Conservation (phyloP, 1,284 basidiomycete species). For the Cryptococcus deneoformans region DNA sequence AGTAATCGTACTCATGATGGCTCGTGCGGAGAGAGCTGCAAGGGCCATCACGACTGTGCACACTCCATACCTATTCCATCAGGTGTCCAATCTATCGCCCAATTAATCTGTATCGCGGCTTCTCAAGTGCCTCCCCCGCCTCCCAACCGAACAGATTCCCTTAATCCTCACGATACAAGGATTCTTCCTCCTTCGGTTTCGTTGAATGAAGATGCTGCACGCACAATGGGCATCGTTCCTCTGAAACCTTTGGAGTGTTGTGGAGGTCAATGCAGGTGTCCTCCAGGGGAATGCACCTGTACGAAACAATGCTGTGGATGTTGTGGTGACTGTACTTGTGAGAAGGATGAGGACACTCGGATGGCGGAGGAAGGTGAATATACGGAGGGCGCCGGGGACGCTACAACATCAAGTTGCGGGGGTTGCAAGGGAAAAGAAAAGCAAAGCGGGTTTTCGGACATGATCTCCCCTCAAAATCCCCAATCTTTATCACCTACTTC, state of each 20-base stretch:
- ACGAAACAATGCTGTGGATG: slow-evolving; percentile 50
- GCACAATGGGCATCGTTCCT: slow-evolving; percentile 39
- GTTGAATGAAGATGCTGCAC: slow-evolving; percentile 35
- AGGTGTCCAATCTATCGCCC: slow-evolving; percentile 44
- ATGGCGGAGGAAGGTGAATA: slow-evolving; percentile 3
- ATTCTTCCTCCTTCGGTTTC: slow-evolving; percentile 36
- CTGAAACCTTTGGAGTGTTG: slow-evolving; percentile 50
- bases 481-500: no score
- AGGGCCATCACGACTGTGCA: slow-evolving; percentile 42
- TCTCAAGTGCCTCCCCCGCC: slow-evolving; percentile 38
- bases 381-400: not conserved
- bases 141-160: slow-evolving; percentile 8
- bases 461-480: no score
- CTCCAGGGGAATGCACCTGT: slow-evolving; percentile 46
- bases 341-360: slow-evolving; percentile 26
- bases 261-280: slow-evolving; percentile 48
- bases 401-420: slow-evolving; percentile 7
- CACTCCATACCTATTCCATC: slow-evolving; percentile 42
- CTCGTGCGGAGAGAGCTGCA: slow-evolving; percentile 33
- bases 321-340: slow-evolving; percentile 44
- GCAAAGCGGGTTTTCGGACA: no score
- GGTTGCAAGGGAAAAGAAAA: not conserved
- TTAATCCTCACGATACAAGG: slow-evolving; percentile 36
- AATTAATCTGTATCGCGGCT: slow-evolving; percentile 45
- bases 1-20: slow-evolving; percentile 17